Evolutionary conservation across 2,329 filamentous ascomycete species (phyloP), one percentile per base, ranked within the genome.

Genomic region (Ophiocordyceps unilateralis): DNA sequence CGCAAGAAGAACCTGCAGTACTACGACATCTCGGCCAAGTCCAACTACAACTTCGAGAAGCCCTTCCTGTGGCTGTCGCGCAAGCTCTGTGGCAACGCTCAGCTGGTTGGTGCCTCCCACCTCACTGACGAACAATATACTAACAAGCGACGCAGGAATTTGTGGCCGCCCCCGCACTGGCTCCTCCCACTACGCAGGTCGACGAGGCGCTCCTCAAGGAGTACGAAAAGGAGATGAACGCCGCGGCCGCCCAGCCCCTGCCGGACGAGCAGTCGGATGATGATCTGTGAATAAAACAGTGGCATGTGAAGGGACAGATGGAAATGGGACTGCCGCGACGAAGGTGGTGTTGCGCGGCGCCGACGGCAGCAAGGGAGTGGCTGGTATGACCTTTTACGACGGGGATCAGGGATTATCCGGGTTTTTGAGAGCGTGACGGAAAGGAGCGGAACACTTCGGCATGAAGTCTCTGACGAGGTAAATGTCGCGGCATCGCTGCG

Each of bases 1-100:
- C 86, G 91, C 71, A 98, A 98, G 85, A 98, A 98, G 82, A 98
- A 96, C 72, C 81, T 98, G 43, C 91, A 98, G 72, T 98, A 96
- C 79, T 98, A 98, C 77, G 91, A 96, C 58, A 96, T 96, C 65
- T 95, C 87, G 37, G 91, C 91, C 69, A 98, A 96, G 76, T 95
- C 88, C 62, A 96, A 96, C 78, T 96, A 98, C 74, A 96, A 96
- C 81, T 96, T 96, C 68, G 89, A 96, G 81, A 98, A 96, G 80
- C 89, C 89, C 50, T 96, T 98, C 85, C 82, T 96, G 58, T 96
- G 91, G 91, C 82, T 98, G 58, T 89, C 88, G 55, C 81, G 91
- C 67, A 98, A 98, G 81, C 81, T 98, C 46, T 88, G 94, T 56
- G 91, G 89, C 67, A 96, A 96, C 76, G 74, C 85, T 58, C 46